phyloP scores from a whole-genome alignment of 2,329 filamentous ascomycete species.

The Penicillium sp. region DNA sequence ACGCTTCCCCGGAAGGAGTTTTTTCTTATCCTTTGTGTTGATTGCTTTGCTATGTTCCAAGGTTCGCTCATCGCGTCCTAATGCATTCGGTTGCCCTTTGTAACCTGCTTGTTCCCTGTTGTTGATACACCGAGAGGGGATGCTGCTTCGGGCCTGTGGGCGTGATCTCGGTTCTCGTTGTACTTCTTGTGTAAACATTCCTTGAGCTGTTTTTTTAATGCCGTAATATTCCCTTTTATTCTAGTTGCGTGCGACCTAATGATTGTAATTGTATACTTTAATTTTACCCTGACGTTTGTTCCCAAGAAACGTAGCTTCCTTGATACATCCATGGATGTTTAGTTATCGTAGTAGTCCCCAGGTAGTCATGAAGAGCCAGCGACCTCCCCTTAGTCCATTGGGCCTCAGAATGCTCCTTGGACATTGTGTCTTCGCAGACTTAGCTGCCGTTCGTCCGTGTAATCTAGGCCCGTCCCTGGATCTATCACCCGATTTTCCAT shows the following conservation, averaged over 20 bases:
- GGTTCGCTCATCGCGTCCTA: slow-evolving; percentile 13
- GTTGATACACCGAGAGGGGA: slow-evolving; percentile 3
- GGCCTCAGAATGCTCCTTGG: not conserved
- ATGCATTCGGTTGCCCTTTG: slow-evolving; percentile 26
- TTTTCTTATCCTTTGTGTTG: slow-evolving; percentile 16
- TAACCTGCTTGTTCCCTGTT: slow-evolving; percentile 9
- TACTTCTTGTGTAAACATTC: slow-evolving; percentile 27
- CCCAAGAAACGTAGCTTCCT: not conserved
- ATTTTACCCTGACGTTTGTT: not conserved
- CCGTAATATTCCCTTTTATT: slow-evolving; percentile 6
- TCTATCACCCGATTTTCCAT: not conserved
- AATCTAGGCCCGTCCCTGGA: no score
- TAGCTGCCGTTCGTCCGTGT: not conserved
- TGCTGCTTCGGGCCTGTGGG: not conserved
- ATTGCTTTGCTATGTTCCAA: slow-evolving; percentile 19
- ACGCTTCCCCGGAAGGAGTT: slow-evolving; percentile 21
- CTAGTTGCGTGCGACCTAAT: slow-evolving; percentile 4
- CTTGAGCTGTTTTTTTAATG: slow-evolving; percentile 18
- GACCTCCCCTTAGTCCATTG: not conserved
- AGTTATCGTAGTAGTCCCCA: no score
- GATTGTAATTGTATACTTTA: slow-evolving; percentile 1
- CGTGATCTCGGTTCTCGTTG: slow-evolving; percentile 7
- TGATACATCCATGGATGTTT: not conserved
- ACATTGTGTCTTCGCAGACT: not conserved
- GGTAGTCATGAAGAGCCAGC: not conserved